phyloP scores from a whole-genome alignment of 2,329 filamentous ascomycete genomes.

The Fonsecaea erecta region DNA sequence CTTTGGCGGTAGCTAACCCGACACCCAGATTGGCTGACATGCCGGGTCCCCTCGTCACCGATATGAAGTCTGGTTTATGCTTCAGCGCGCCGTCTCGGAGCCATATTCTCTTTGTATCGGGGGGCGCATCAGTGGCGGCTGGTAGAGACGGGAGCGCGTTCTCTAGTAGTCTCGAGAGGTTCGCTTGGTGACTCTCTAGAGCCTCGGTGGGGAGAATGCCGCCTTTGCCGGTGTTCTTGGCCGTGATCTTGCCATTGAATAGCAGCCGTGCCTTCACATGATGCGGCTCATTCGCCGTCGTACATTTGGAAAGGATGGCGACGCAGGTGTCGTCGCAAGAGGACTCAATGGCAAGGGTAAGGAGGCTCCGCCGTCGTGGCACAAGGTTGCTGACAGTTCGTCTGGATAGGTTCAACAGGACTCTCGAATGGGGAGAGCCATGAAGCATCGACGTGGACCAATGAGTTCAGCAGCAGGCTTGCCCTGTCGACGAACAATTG shows the following conservation, averaged over 20 bases:
- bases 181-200: slow-evolving; percentile 73
- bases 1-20: slow-evolving; percentile 84
- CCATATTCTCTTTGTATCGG: slow-evolving; percentile 11
- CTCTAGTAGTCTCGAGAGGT: slow-evolving; percentile 70
- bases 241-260: slow-evolving; percentile 81
- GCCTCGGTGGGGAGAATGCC: slow-evolving; percentile 82
- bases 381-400: not conserved
- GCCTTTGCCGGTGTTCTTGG: slow-evolving; percentile 72
- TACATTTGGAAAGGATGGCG: slow-evolving; percentile 70
- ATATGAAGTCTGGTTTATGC: slow-evolving; percentile 76
- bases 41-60: slow-evolving; percentile 86
- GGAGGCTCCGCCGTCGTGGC: slow-evolving; percentile 37
- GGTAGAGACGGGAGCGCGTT: slow-evolving; percentile 66
- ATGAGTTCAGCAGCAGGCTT: not conserved
- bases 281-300: slow-evolving; percentile 2
- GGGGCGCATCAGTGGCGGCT: slow-evolving; percentile 30
- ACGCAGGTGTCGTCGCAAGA: slow-evolving; percentile 88
- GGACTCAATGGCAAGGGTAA: slow-evolving; percentile 54
- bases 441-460: slow-evolving; percentile 6
- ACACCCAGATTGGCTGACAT: slow-evolving; percentile 79
- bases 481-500: not conserved
- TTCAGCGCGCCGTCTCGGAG: slow-evolving; percentile 41
- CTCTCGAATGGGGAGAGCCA: not conserved
- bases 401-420: not conserved
- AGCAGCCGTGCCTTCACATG: slow-evolving; percentile 61